Evolutionary conservation across 2,329 filamentous ascomycete species (phyloP).

Genomic region (Hortaea werneckii): DNA sequence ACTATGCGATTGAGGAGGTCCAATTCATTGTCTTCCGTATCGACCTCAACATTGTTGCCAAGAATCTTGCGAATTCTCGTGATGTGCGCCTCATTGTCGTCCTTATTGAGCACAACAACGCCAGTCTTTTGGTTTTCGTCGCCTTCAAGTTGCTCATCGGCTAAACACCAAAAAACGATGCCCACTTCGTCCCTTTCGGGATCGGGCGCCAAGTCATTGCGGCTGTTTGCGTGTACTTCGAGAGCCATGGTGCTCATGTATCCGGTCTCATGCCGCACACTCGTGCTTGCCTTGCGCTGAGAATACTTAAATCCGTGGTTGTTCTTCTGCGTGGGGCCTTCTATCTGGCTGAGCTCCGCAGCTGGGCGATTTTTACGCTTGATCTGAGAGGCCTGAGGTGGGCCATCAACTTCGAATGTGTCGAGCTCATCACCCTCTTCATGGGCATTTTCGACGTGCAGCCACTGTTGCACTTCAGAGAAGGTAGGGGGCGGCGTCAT

Average conservation of each 20-base stretch:
- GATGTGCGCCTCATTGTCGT: slow-evolving; percentile 29
- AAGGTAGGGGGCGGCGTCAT: slow-evolving; percentile 58
- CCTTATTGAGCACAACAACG: slow-evolving; percentile 52
- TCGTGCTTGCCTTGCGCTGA: slow-evolving; percentile 62
- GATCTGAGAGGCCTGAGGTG: slow-evolving; percentile 18
- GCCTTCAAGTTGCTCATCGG: slow-evolving; percentile 51
- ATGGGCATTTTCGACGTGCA: slow-evolving; percentile 29
- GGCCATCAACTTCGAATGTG: slow-evolving; percentile 20
- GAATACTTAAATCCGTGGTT: slow-evolving; percentile 78
- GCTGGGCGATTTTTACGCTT: slow-evolving; percentile 25
- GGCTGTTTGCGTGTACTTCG: slow-evolving; percentile 82
- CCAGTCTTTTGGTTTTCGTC: slow-evolving; percentile 56
- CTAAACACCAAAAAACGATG: slow-evolving; percentile 79
- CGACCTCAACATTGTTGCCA: slow-evolving; percentile 47
- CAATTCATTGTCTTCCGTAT: slow-evolving; percentile 68
- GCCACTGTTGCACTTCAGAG: slow-evolving; percentile 61
- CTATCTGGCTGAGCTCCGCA: slow-evolving; percentile 66
- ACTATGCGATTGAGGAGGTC: slow-evolving; percentile 79
- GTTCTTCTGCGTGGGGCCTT: slow-evolving; percentile 74
- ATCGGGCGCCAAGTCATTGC: slow-evolving; percentile 71
- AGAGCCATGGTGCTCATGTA: slow-evolving; percentile 97
- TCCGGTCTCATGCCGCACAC: slow-evolving; percentile 71
- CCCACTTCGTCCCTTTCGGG: slow-evolving; percentile 82
- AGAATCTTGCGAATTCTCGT: slow-evolving; percentile 53
- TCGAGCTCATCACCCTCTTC: slow-evolving; percentile 10